phyloP scores from a whole-genome alignment of 306 rosid genomes.

The Cotoneaster glaucophyllus region DNA sequence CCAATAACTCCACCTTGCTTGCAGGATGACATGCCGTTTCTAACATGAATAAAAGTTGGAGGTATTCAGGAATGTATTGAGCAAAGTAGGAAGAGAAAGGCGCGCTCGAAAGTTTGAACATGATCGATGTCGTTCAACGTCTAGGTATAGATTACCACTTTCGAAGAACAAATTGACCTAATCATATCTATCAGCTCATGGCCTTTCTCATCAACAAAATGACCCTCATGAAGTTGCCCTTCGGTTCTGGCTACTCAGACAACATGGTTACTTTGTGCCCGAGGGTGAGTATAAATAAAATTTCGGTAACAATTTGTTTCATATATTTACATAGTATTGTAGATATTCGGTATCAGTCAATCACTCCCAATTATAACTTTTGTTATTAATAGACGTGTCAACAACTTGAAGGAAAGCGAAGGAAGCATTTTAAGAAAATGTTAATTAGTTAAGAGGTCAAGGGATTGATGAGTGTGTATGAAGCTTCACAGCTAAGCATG shows the following conservation, averaged over 20 bases:
- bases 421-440: not conserved
- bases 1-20: not conserved
- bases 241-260: slow-evolving; percentile 38
- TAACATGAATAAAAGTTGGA: not conserved
- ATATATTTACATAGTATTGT: no score
- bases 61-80: not conserved
- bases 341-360: no score
- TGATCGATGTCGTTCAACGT: slow-evolving; percentile 32
- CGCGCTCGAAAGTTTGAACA: slow-evolving; percentile 15
- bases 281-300: slow-evolving; percentile 12
- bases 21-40: not conserved
- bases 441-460: slow-evolving; percentile 5
- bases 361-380: no score
- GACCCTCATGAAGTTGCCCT: slow-evolving; percentile 28
- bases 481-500: slow-evolving; percentile 29
- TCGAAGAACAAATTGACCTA: slow-evolving; percentile 13
- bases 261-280: slow-evolving; percentile 26
- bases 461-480: slow-evolving; percentile 28
- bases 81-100: slow-evolving; percentile 5
- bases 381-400: slow-evolving; percentile 3
- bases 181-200: not conserved
- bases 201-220: not conserved
- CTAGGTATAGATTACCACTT: slow-evolving; percentile 22
- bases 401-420: slow-evolving; percentile 19
- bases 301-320: no score